Evolutionary conservation across 1,139 yeast genomes (phyloP).

Genomic region (Sugiyamaella grinbergsii): DNA sequence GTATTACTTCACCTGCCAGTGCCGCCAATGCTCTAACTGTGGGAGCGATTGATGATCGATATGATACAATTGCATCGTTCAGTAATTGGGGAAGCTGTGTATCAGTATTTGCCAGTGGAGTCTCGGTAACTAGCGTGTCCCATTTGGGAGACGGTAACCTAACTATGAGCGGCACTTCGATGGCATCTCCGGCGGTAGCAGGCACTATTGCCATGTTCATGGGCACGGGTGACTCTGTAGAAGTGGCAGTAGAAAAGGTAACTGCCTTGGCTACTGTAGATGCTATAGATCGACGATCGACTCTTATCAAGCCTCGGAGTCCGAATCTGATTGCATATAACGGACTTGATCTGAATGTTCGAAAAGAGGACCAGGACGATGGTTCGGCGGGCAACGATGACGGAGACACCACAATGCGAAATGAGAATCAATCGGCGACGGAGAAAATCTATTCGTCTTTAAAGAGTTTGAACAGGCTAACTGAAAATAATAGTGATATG

Average conservation of each 20-base stretch:
- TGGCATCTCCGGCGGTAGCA: conserved; percentile 83
- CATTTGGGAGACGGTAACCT: conserved; percentile 35
- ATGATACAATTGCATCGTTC: conserved; percentile 70
- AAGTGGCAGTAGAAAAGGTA: conserved; percentile 38
- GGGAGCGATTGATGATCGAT: conserved; percentile 81
- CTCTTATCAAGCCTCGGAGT: conserved; percentile 48
- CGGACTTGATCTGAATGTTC: conserved; percentile 34
- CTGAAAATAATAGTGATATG: conserved; percentile 1
- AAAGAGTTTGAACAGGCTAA: conserved; percentile 5
- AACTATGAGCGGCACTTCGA: conserved; percentile 79
- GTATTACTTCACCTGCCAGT: conserved; percentile 79
- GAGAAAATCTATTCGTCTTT: conserved; percentile 11
- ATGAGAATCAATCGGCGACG: conserved; percentile 7
- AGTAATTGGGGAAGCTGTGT: conserved; percentile 92
- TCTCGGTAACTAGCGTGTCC: conserved; percentile 49
- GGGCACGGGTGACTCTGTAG: conserved; percentile 55
- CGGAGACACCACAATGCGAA: background rate
- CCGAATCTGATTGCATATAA: conserved; percentile 51
- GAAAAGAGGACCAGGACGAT: conserved; percentile 6
- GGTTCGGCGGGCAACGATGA: background rate
- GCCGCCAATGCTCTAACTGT: conserved; percentile 74
- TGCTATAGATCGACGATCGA: conserved; percentile 38
- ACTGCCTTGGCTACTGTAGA: conserved; percentile 31
- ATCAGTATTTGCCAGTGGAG: conserved; percentile 83
- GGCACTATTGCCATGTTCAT: conserved; percentile 70